phyloP scores from a whole-genome alignment of 1,139 yeast species.

The Kluyveromyces marxianus region DNA sequence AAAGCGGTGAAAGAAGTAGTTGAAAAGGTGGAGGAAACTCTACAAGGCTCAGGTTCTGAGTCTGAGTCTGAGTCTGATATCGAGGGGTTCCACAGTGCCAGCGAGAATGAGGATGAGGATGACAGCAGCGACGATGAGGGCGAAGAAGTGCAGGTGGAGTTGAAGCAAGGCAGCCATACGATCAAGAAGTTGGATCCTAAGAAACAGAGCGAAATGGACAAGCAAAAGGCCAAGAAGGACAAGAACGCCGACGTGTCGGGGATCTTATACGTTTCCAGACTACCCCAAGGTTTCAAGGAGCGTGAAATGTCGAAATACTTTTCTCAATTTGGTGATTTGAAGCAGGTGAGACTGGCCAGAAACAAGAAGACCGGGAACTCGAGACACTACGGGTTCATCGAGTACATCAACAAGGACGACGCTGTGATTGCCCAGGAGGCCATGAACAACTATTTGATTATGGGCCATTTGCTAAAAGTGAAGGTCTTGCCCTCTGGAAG shows the following conservation, averaged over 20 bases:
- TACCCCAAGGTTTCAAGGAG: slow-evolving; percentile 91
- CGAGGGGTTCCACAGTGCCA: slow-evolving; percentile 27
- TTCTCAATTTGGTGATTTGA: slow-evolving; percentile 79
- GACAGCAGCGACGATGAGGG: slow-evolving; percentile 27
- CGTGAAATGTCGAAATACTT: slow-evolving; percentile 67
- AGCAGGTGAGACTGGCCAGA: slow-evolving; percentile 72
- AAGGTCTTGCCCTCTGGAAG: slow-evolving; percentile 42
- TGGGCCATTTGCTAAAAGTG: slow-evolving; percentile 78
- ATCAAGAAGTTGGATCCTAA: slow-evolving; percentile 26
- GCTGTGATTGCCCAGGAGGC: slow-evolving; percentile 89
- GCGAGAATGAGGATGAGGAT: slow-evolving; percentile 24
- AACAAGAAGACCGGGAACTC: slow-evolving; percentile 88
- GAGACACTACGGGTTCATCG: slow-evolving; percentile 88
- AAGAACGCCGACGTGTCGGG: slow-evolving; percentile 37
- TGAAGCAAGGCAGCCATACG: slow-evolving; percentile 17
- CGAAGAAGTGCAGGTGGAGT: slow-evolving; percentile 7
- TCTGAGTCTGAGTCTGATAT: slow-evolving; percentile 18
- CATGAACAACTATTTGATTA: slow-evolving; percentile 86
- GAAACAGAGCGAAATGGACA: slow-evolving; percentile 14
- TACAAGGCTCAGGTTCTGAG: neutral
- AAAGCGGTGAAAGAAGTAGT: slow-evolving; percentile 4
- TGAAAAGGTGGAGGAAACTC: slow-evolving; percentile 9
- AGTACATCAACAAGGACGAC: slow-evolving; percentile 64
- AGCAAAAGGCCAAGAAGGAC: slow-evolving; percentile 15
- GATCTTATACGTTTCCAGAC: slow-evolving; percentile 80